Evolutionary conservation across 768 basidiomycete species (phyloP).

Genomic region (Suillus subalutaceus): DNA sequence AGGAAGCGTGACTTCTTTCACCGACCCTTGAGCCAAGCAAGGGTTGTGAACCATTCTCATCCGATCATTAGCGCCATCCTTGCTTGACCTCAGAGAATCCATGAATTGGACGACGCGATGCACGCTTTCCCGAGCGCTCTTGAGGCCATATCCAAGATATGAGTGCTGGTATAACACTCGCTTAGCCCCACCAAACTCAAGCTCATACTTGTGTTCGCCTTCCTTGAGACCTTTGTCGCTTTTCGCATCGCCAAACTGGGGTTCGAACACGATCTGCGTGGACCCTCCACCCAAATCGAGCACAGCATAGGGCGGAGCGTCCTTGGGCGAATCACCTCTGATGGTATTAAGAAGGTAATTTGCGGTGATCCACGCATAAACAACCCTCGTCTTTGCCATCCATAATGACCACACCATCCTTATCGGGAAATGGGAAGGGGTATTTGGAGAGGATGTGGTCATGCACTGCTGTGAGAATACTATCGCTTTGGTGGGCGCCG

Average conservation of each 20-base stretch:
- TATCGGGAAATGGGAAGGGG: conserved; percentile 66
- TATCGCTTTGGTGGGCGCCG: conserved; percentile 59
- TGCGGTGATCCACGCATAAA: conserved; percentile 98
- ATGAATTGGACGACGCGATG: conserved; percentile 93
- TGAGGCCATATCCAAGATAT: conserved; percentile 95
- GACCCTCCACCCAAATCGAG: conserved; percentile 97
- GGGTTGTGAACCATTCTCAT: conserved; percentile 56
- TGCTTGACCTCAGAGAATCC: conserved; percentile 43
- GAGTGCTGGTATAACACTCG: conserved; percentile 95
- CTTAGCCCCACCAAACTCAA: conserved; percentile 70
- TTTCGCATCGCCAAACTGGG: conserved; percentile 51
- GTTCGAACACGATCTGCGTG: conserved; percentile 97
- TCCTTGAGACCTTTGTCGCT: conserved; percentile 52
- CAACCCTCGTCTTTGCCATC: conserved; percentile 95
- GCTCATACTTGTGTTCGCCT: conserved; percentile 91
- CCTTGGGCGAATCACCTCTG: conserved; percentile 49
- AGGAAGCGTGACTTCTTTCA: conserved; percentile 63
- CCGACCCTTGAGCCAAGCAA: conserved; percentile 74
- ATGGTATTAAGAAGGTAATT: conserved; percentile 88
- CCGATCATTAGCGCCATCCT: conserved; percentile 9
- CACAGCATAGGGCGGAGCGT: conserved; percentile 75
- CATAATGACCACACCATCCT: conserved; percentile 84
- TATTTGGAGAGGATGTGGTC: conserved; percentile 57
- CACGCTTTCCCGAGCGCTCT: conserved; percentile 81
- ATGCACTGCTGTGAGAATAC: conserved; percentile 78